Conservation (phyloP, 2,329 filamentous ascomycete species). For the Plenodomus biglobosus region DNA sequence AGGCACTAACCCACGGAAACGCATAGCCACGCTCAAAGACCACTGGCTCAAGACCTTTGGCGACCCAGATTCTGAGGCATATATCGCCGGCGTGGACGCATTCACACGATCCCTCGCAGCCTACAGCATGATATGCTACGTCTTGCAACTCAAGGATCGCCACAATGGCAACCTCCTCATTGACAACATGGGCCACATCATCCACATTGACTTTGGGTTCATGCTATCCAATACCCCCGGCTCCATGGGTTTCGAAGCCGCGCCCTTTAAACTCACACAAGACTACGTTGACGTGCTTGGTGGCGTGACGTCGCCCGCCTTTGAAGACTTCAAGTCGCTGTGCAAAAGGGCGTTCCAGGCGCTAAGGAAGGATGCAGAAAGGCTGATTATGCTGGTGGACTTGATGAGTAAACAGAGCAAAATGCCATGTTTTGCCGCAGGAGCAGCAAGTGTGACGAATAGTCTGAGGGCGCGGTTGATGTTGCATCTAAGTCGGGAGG, state of each 20-base stretch:
- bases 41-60: slow-evolving; percentile 82
- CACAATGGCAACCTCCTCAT: slow-evolving; percentile 87
- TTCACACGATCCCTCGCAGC: slow-evolving; percentile 81
- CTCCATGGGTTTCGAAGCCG: slow-evolving; percentile 81
- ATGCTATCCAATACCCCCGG: slow-evolving; percentile 87
- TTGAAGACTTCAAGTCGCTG: slow-evolving; percentile 72
- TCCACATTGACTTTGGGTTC: slow-evolving; percentile 88
- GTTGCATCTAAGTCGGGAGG: slow-evolving; percentile 77
- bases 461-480: slow-evolving; percentile 75
- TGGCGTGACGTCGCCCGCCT: slow-evolving; percentile 69
- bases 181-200: slow-evolving; percentile 81
- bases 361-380: slow-evolving; percentile 74
- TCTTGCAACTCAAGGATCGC: slow-evolving; percentile 81
- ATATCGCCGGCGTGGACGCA: slow-evolving; percentile 71
- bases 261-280: slow-evolving; percentile 82
- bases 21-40: slow-evolving; percentile 78
- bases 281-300: slow-evolving; percentile 85
- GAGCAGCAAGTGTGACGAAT: slow-evolving; percentile 69
- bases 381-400: slow-evolving; percentile 77
- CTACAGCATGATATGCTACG: slow-evolving; percentile 82
- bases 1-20: slow-evolving; percentile 70
- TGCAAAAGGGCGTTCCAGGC: slow-evolving; percentile 87
- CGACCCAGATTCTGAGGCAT: slow-evolving; percentile 66
- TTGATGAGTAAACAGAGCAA: slow-evolving; percentile 82
- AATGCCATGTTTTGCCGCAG: slow-evolving; percentile 78